These are phyloP conservation scores for Phytopythium sindhum DNA, from an alignment of 352 stramenopile genomes.

Conservation along the genomic window DNA sequence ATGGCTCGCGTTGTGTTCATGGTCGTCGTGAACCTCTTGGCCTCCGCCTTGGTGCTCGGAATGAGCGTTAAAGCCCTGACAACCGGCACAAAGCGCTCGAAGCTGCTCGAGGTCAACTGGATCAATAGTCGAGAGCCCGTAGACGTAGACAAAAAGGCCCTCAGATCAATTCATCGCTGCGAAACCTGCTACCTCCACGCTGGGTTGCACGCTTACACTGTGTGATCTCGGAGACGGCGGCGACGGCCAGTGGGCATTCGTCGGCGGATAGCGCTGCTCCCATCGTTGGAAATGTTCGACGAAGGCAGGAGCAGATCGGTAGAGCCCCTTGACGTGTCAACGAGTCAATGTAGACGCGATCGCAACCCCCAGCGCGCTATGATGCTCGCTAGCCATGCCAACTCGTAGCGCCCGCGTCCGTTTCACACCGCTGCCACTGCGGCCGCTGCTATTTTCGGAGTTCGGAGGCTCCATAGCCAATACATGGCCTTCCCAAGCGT, in stretches of 20 bases:
- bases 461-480: neutral
- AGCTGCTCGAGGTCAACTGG: constrained; percentile 42
- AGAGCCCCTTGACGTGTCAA: too few relatives aligned
- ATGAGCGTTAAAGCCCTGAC: neutral
- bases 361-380: neutral
- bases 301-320: too few relatives aligned
- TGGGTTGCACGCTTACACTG: constrained; percentile 27
- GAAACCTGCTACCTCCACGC: neutral
- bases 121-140: neutral
- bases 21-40: constrained; percentile 5
- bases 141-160: neutral
- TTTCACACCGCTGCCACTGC: neutral
- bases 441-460: neutral
- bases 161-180: neutral
- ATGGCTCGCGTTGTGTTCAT: neutral
- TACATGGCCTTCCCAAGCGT: neutral
- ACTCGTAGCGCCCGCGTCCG: neutral
- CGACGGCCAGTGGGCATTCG: constrained; percentile 39
- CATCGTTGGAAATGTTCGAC: neutral
- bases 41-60: neutral
- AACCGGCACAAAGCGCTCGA: constrained; percentile 25
- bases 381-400: neutral
- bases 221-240: constrained; percentile 53
- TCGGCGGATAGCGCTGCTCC: constrained; percentile 10
- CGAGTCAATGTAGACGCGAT: too few relatives aligned